Evolutionary conservation across 2,329 filamentous ascomycete species (phyloP), one percentile per base, ranked within the genome.

Genomic region (Paraphoma sp.): DNA sequence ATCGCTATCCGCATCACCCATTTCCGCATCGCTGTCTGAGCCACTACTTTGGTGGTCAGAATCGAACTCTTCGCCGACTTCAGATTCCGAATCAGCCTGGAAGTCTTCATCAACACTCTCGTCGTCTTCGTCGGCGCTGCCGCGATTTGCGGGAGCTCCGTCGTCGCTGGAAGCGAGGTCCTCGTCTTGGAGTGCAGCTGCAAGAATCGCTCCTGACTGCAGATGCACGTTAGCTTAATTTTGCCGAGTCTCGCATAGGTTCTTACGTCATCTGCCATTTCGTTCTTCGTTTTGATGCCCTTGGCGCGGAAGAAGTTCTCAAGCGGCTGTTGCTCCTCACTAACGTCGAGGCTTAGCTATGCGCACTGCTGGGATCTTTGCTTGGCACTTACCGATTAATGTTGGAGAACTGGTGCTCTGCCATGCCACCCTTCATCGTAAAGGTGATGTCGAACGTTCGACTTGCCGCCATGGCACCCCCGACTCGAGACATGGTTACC

Each of bases 401-500:
- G 82, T 99, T 99, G 80, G 93, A 97, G 82, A 99, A 99, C 72
- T 97, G 93, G 68, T 93, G 92, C 71, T 96, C 93, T 54, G 91
- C 90, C 50, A 87, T 84, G n/a, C 91, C 91, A 65, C 84, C 87
- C 84, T 97, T 98, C 82, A 97, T 86, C 53, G 89, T 89, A 56
- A 99, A 91, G 0, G 93, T 95, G 68, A 99, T 97, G 76, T 99
- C 95, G 73, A 99, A 99, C 2, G 95, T 99, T 55, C 95, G 91
- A 65, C 94, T 90, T 48, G 95, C 92, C 49, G 94, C 96, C 59
- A 98, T 89, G 52, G 94, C 93, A 57, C 95, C 95, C 59, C 93
- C 93, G 44, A 99, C 93, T 73, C 95, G 92, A 29, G 93, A 97
- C 83, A 99, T 97, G 36, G 93, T 97, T 63, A 99, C 90, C 48